Evolutionary conservation across 345 rosid species (phyloP).

Genomic region (Pugionium dolabratum): DNA sequence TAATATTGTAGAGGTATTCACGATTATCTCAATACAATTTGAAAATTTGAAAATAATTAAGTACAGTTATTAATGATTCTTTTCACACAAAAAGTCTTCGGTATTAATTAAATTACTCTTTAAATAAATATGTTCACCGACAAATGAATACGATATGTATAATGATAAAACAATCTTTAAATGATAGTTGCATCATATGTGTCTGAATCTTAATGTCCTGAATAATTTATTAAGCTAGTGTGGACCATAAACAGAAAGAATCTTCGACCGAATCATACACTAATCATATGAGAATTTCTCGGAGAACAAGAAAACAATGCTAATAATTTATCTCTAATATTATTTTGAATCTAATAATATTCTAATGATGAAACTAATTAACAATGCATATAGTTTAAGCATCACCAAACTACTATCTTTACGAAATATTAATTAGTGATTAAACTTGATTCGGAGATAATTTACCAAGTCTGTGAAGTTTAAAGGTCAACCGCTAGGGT

Average conservation of each 20-base stretch:
- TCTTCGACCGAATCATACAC: conserved; percentile 30
- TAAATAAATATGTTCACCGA: conserved; percentile 22
- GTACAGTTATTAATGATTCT: conserved; percentile 30
- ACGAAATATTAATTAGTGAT: too few species aligned
- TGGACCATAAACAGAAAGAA: conserved; percentile 30
- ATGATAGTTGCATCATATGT: conserved; percentile 15
- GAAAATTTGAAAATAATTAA: not conserved
- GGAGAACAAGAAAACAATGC: conserved; percentile 1
- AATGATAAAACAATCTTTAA: conserved; percentile 14
- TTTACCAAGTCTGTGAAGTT: not conserved
- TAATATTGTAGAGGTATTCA: too few species aligned
- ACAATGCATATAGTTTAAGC: too few species aligned
- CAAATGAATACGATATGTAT: conserved; percentile 1
- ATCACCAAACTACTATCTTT: too few species aligned
- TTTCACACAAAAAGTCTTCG: conserved; percentile 35
- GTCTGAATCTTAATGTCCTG: conserved; percentile 26
- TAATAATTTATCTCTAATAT: not conserved
- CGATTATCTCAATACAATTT: not conserved
- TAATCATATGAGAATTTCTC: conserved; percentile 32
- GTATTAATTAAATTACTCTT: not conserved
- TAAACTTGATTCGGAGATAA: too few species aligned
- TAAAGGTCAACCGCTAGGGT: not conserved
- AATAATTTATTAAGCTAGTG: conserved; percentile 17
- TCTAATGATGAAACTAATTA: not conserved
- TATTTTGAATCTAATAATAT: not conserved